Percentiles rank a stretch among this genome's conserved stretches.
These are phyloP conservation scores for Diaporthe nobilis DNA, from an alignment of 2,329 filamentous ascomycete genomes.

Conservation along the genomic window DNA sequence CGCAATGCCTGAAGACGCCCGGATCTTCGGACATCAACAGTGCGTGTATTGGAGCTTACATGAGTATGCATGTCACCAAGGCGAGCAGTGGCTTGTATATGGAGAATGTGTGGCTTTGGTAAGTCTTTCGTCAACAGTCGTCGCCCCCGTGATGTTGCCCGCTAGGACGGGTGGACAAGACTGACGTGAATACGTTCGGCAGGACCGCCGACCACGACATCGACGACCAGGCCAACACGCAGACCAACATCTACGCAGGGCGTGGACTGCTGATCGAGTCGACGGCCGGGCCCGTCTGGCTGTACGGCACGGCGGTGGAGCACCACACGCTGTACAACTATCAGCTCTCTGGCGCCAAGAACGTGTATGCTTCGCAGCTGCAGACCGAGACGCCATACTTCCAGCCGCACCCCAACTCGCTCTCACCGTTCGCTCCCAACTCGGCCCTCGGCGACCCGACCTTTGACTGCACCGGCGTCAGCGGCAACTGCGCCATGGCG, in stretches of 20 bases:
- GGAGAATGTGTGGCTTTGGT: slow-evolving; percentile 66
- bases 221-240: slow-evolving; percentile 56
- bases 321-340: slow-evolving; percentile 78
- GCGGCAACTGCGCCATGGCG: slow-evolving; percentile 64
- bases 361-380: slow-evolving; percentile 74
- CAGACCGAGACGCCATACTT: slow-evolving; percentile 82
- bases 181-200: slow-evolving; percentile 32
- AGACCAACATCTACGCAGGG: slow-evolving; percentile 65
- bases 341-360: slow-evolving; percentile 71
- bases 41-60: slow-evolving; percentile 55
- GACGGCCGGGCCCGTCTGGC: slow-evolving; percentile 65
- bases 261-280: slow-evolving; percentile 65
- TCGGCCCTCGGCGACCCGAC: slow-evolving; percentile 62
- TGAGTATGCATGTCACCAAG: slow-evolving; percentile 59
- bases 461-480: slow-evolving; percentile 60
- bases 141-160: not conserved
- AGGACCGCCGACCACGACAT: slow-evolving; percentile 51
- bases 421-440: slow-evolving; percentile 66
- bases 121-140: slow-evolving; percentile 1
- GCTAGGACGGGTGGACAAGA: not conserved
- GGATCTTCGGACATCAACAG: slow-evolving; percentile 46
- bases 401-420: slow-evolving; percentile 73
- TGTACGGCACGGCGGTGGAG: slow-evolving; percentile 76
- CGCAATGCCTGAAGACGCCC: slow-evolving; percentile 73
- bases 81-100: slow-evolving; percentile 55